Evolutionary conservation across 345 rosid genomes (phyloP).

Genomic region (Sonneratia caseolaris): DNA sequence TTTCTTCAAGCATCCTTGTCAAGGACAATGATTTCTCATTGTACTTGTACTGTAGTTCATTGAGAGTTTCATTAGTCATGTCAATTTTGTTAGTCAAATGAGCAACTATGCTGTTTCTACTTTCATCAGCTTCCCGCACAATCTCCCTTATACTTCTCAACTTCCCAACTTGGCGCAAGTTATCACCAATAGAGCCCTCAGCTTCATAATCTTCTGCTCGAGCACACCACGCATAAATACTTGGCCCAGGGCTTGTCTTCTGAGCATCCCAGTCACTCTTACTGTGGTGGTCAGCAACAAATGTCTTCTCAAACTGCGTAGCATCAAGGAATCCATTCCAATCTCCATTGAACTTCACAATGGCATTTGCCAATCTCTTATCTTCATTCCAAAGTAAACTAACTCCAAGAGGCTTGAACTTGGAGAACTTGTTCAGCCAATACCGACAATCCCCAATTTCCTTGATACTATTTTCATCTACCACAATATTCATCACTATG

Average conservation of each 20-base stretch:
- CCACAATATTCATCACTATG: conserved; percentile 32
- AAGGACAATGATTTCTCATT: conserved; percentile 52
- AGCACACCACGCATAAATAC: conserved; percentile 71
- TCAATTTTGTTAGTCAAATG: conserved; percentile 46
- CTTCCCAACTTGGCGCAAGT: conserved; percentile 49
- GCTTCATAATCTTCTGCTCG: conserved; percentile 53
- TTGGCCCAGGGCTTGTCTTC: conserved; percentile 22
- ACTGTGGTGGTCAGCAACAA: conserved; percentile 33
- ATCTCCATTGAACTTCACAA: conserved; percentile 42
- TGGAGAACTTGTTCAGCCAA: conserved; percentile 52
- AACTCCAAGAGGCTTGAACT: conserved; percentile 49
- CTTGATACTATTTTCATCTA: conserved; percentile 14
- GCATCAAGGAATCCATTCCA: conserved; percentile 59
- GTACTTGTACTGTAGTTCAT: conserved; percentile 40
- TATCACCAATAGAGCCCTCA: conserved; percentile 58
- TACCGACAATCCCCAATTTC: conserved; percentile 23
- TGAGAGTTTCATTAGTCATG: conserved; percentile 47
- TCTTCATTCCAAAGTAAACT: conserved; percentile 36
- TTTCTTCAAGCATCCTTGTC: conserved; percentile 60
- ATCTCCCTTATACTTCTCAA: conserved; percentile 47
- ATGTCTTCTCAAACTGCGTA: conserved; percentile 53
- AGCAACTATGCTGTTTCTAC: conserved; percentile 34
- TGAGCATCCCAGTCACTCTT: conserved; percentile 49
- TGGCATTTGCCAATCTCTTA: conserved; percentile 29
- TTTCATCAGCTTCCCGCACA: conserved; percentile 32